Evolutionary conservation across 768 basidiomycete species (phyloP).

Genomic region (Agrocybe pediades): DNA sequence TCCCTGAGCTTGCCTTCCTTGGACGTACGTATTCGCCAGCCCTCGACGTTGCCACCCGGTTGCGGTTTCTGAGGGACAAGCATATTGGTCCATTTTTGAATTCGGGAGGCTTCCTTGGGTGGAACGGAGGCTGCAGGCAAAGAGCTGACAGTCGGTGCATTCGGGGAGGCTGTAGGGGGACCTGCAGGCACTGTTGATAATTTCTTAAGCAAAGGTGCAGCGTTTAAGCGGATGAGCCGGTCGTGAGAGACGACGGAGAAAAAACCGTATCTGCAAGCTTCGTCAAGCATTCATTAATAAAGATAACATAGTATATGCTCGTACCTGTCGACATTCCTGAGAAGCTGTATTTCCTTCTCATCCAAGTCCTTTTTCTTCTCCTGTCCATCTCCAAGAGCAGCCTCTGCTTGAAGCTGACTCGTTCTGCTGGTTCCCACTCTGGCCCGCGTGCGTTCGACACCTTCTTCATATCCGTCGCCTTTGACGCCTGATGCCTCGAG

Average conservation of each 20-base stretch:
- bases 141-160: conserved; percentile 37
- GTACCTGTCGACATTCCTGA: conserved; percentile 86
- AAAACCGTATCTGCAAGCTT: conserved; percentile 81
- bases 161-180: conserved; percentile 44
- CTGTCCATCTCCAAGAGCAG: conserved; percentile 53
- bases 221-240: conserved; percentile 72
- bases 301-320: conserved; percentile 25
- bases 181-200: conserved; percentile 48
- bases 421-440: conserved; percentile 27
- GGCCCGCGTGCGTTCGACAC: conserved; percentile 89
- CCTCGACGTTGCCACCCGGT: conserved; percentile 71
- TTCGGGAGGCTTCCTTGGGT: conserved; percentile 73
- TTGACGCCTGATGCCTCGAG: conserved; percentile 90
- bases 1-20: conserved; percentile 72
- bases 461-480: conserved; percentile 94
- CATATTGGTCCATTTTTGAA: conserved; percentile 95
- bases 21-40: conserved; percentile 67
- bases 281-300: conserved; percentile 4
- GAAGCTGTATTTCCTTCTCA: conserved; percentile 70
- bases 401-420: conserved; percentile 55
- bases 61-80: conserved; percentile 68
- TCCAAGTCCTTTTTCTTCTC: conserved; percentile 71
- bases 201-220: conserved; percentile 62
- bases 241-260: conserved; percentile 81
- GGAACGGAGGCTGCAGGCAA: conserved; percentile 50